Percentiles rank a stretch among this genome's conserved stretches.
Conservation (phyloP, 768 basidiomycete genomes). For the Lentinula raphanica region DNA sequence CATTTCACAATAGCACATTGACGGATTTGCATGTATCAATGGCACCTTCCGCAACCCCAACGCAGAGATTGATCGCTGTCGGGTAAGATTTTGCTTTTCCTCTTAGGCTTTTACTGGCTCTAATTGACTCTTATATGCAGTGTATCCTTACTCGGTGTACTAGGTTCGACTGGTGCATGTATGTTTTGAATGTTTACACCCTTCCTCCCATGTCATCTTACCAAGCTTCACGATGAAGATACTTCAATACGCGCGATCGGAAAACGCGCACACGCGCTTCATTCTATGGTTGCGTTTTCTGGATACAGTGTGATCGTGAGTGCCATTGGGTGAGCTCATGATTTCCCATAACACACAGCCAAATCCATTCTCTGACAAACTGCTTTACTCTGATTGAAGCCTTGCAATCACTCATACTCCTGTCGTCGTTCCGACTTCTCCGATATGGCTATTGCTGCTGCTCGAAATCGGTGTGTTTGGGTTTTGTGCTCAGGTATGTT, state of each 20-base stretch:
- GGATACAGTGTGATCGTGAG: conserved; percentile 44
- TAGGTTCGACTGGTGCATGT: conserved; percentile 68
- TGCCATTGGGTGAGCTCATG: conserved; percentile 25
- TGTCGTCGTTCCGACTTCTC: conserved; percentile 39
- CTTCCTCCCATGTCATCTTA: not conserved
- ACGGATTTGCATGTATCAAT: not conserved
- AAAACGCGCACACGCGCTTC: conserved; percentile 68
- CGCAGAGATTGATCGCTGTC: conserved; percentile 53
- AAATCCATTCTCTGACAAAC: not conserved
- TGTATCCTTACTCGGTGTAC: conserved; percentile 59
- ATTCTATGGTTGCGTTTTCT: conserved; percentile 66
- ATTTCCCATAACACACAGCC: too few species aligned
- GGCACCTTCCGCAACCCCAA: conserved; percentile 16
- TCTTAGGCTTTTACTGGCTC: not conserved
- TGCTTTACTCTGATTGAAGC: not conserved
- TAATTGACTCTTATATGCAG: conserved; percentile 24
- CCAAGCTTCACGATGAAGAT: conserved; percentile 19
- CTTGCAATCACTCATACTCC: conserved; percentile 25
- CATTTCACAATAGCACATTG: not conserved
- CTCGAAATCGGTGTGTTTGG: conserved; percentile 49
- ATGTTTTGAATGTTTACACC: conserved; percentile 22
- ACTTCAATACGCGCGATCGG: conserved; percentile 60
- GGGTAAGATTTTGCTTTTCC: conserved; percentile 33
- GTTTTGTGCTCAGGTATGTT: conserved; percentile 43
- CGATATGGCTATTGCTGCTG: conserved; percentile 42